Base-by-base conservation (phyloP, 116 monocot species). In the Posidonia oceanica region DNA sequence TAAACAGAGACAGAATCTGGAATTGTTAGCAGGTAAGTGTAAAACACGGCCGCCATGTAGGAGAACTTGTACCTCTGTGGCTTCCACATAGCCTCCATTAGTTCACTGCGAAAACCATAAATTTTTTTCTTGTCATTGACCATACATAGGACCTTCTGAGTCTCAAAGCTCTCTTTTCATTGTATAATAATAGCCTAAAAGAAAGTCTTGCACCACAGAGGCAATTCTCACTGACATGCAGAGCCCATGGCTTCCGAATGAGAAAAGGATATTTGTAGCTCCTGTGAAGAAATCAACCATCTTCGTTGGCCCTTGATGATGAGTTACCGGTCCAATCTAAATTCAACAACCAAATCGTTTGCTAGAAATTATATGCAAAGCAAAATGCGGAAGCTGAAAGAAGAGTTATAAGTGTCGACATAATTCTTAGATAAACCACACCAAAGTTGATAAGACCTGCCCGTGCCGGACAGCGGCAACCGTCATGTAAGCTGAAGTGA, bases 51-150 rank as follows among this genome's bases (percentile, higher is more conserved):
- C 4, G 65, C 65, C 4, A 74, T 39, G 40, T 64, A 74, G 1
- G 40, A 36, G 20, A 38, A 74, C 18, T 66, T 74, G 66, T 74
- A 74, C 66, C 54, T 65, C 40, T 74, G 74, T 29, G 74, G 74
- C 52, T 58, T 74, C 74, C 74, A 74, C 74, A 74, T 66, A 2
- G 65, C 74, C 74, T 74, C 74, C 74, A 74, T 66, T 51, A 41
- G 66, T 57, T 74, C 74, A 39, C 74, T 74, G 48, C 12, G 7
- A 61, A 51, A 57, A 18, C 6, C 58, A 20, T 5, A n/a, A n/a
- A 29, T 29, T 29, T 29, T 29, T 29, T 29, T 29, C 29, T 29
- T 29, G 29, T 29, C 29, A 29, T 29, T 29, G 29, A 29, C 29
- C 29, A 29, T 29, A 29, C 29, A 1, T 29, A 29, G 29, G 29